Conservation (phyloP, 208 protist species). For the Leishmania gerbilli region DNA sequence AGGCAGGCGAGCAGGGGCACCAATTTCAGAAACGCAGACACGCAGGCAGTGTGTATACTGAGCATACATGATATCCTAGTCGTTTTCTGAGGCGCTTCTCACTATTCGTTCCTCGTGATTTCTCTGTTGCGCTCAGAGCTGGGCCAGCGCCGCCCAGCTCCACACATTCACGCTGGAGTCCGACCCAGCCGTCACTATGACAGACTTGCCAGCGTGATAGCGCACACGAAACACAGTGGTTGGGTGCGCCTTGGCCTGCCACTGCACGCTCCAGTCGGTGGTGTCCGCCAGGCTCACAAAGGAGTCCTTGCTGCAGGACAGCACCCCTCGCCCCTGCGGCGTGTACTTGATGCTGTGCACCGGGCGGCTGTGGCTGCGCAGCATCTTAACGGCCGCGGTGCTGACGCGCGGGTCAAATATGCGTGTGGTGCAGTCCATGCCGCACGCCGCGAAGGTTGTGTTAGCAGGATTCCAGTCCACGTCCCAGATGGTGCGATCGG, state of each 20-base stretch:
- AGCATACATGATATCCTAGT: not conserved
- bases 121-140: constrained; percentile 24
- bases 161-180: constrained; percentile 69
- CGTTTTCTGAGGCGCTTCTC: not conserved
- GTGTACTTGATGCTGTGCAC: constrained; percentile 69
- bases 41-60: not conserved
- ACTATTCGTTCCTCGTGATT: not conserved
- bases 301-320: constrained; percentile 60
- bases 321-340: constrained; percentile 40
- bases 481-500: constrained; percentile 69
- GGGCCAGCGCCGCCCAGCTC: constrained; percentile 38
- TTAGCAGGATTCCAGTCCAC: constrained; percentile 40
- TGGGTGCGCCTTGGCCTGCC: constrained; percentile 57
- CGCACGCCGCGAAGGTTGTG: constrained; percentile 43
- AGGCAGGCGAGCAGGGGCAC: not conserved
- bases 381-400: constrained; percentile 17
- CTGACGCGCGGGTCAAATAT: constrained; percentile 68
- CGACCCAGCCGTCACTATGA: constrained; percentile 47
- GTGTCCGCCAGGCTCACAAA: constrained; percentile 43
- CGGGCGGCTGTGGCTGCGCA: constrained; percentile 43
- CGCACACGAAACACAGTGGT: constrained; percentile 60
- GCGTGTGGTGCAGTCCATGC: constrained; percentile 67
- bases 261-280: constrained; percentile 44
- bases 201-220: constrained; percentile 35
- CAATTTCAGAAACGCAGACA: constrained; percentile 26